These are phyloP conservation scores for Claviceps africana DNA, from an alignment of 2,329 filamentous ascomycete genomes.

Conservation along the genomic window DNA sequence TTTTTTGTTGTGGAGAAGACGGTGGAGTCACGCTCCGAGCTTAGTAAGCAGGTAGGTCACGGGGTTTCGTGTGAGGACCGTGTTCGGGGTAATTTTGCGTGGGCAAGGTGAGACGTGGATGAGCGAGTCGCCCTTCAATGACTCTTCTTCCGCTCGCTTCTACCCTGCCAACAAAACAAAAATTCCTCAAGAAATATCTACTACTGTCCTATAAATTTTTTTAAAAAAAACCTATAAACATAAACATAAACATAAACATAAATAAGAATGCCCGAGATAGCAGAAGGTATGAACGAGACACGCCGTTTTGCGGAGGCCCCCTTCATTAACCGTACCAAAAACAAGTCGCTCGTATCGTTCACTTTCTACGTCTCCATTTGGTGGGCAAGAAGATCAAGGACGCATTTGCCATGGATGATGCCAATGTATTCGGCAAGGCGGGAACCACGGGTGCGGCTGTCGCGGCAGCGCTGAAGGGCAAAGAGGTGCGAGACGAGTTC, in stretches of 20 bases:
- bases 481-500: constrained; percentile 46
- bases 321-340: neutral
- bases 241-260: no score
- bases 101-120: neutral
- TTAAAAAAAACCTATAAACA: no score
- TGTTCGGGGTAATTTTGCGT: constrained; percentile 3
- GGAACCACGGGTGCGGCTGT: constrained; percentile 68
- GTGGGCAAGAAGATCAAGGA: constrained; percentile 66
- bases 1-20: constrained; percentile 11
- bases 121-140: no score
- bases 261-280: constrained; percentile 50
- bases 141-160: no score
- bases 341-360: constrained; percentile 69
- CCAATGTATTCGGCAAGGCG: constrained; percentile 79
- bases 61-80: constrained; percentile 18
- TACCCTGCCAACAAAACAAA: neutral
- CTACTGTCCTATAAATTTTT: no score
- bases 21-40: constrained; percentile 2
- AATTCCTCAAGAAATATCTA: neutral
- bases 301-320: no score
- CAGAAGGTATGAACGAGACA: constrained; percentile 31
- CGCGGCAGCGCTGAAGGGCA: constrained; percentile 57
- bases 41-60: constrained; percentile 17
- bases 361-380: constrained; percentile 71
- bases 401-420: constrained; percentile 62